Evolutionary conservation across 371 early-diverging fungal species (phyloP), one percentile per base, ranked within the genome.

Genomic region (Mucor velutinosus): DNA sequence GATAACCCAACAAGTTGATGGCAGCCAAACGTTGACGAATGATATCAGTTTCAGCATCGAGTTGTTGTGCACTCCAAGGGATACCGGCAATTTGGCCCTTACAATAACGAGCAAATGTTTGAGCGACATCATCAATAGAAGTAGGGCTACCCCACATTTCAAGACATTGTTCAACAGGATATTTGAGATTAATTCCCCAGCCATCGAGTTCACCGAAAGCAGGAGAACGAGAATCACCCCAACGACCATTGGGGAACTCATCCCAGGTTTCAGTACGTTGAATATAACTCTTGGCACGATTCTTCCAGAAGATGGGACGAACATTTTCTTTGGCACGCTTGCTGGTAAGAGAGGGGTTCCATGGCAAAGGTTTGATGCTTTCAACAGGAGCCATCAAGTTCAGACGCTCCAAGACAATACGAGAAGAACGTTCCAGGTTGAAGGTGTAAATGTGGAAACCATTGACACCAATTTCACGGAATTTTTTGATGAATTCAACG

Each of bases 281-380:
- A 69, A 97, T 90, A 81, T 98, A 97, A 74, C 93, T 93, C 75
- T 92, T 89, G 47, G 94, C 87, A 47, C 97, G 91, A 84, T 98
- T 97, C 82, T 91, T 92, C 97, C 99, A 97, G 76, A 97, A 98
- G 69, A 97, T 97, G 19, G 99, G 99, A 23, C 97, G 94, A 45
- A 97, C 97, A 66, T 87, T 94, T 78, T 98, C 98, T 75, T 93
- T 93, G 58, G 91, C 90, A 53, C 96, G 92, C 79, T 95, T 95
- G 74, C 86, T 82, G 37, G 86, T 87, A 62, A 92, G 83, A 47
- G 91, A 90, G 27, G 64, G 69, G 23, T 41, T 64, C 69, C 69
- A 69, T 21, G 70, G 70, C 14, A 97, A 80, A 25, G 95, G 95
- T 47, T 94, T 93, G 67, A 87, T 86, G 23, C 83, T 86, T 71